phyloP scores from a whole-genome alignment of 2,329 filamentous ascomycete species.

The Alternaria sp. region DNA sequence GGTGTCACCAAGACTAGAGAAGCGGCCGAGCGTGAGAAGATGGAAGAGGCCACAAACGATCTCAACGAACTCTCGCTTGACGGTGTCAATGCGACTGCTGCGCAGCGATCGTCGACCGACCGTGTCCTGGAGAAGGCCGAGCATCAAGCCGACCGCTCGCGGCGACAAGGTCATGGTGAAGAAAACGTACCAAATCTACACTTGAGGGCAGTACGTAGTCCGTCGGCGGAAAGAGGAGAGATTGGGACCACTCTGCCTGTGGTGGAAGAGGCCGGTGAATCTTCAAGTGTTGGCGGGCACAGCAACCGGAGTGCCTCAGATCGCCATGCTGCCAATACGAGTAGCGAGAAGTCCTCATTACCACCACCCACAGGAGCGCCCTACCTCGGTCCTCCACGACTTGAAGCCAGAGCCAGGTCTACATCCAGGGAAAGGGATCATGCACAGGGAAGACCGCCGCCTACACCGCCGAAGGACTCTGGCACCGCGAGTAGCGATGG shows the following conservation, averaged over 20 bases:
- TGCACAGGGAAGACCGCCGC: conserved; percentile 46
- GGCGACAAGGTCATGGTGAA: conserved; percentile 54
- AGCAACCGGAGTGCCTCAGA: conserved; percentile 54
- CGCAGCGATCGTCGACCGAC: conserved; percentile 52
- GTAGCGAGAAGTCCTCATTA: conserved; percentile 14
- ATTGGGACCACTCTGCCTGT: conserved; percentile 72
- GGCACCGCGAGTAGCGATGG: conserved; percentile 27
- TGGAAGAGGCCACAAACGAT: conserved; percentile 42
- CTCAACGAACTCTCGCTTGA: conserved; percentile 47
- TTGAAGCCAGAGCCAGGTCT: conserved; percentile 17
- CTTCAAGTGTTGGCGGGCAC: conserved; percentile 67
- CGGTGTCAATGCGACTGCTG: conserved; percentile 45
- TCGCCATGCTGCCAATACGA: conserved; percentile 7
- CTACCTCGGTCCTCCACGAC: conserved; percentile 14
- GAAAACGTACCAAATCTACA: conserved; percentile 68
- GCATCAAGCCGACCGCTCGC: conserved; percentile 65
- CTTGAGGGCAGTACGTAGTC: conserved; percentile 64
- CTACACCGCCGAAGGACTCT: conserved; percentile 54
- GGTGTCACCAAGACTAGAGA: conserved; percentile 90
- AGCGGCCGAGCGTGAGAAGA: conserved; percentile 69
- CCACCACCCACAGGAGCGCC: conserved; percentile 32
- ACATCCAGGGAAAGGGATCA: conserved; percentile 32
- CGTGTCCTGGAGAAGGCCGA: conserved; percentile 67
- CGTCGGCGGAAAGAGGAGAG: conserved; percentile 62
- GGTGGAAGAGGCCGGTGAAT: conserved; percentile 88